Percentiles rank a stretch among this genome's conserved stretches.
Evolutionary conservation across 1,139 yeast genomes (phyloP).

Genomic region (Taphrina betulina): DNA sequence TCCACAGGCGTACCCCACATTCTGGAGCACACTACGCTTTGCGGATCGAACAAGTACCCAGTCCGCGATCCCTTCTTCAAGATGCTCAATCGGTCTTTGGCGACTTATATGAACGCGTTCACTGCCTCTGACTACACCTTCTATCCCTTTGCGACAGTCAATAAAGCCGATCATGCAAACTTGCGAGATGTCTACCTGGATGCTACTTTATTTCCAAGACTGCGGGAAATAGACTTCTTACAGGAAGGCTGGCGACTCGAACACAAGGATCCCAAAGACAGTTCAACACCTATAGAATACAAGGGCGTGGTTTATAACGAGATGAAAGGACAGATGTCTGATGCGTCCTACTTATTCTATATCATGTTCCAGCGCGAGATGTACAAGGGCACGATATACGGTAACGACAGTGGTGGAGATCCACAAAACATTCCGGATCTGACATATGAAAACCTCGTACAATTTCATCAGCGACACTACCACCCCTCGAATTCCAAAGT

Average conservation of each 20-base stretch:
- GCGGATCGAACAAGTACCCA: slow-evolving; percentile 88
- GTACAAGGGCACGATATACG: slow-evolving; percentile 58
- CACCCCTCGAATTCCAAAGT: slow-evolving; percentile 90
- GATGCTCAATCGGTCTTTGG: slow-evolving; percentile 82
- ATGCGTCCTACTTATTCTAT: slow-evolving; percentile 80
- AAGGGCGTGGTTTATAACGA: slow-evolving; percentile 98
- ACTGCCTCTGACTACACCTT: slow-evolving; percentile 89
- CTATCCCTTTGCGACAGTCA: slow-evolving; percentile 95
- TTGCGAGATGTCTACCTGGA: slow-evolving; percentile 86
- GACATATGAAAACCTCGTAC: slow-evolving; percentile 68
- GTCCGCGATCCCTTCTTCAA: slow-evolving; percentile 97
- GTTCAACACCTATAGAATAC: slow-evolving; percentile 60
- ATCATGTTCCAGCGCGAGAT: slow-evolving; percentile 67
- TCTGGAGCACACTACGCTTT: slow-evolving; percentile 82
- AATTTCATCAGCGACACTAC: slow-evolving; percentile 70
- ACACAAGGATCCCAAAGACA: slow-evolving; percentile 60
- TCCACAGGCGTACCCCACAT: slow-evolving; percentile 95
- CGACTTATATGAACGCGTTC: slow-evolving; percentile 98
- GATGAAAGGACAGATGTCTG: slow-evolving; percentile 95
- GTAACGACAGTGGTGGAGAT: slow-evolving; percentile 93
- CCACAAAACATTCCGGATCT: slow-evolving; percentile 76
- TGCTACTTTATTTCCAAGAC: slow-evolving; percentile 77
- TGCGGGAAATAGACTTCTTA: slow-evolving; percentile 74
- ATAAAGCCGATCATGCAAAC: slow-evolving; percentile 73
- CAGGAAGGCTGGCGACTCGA: slow-evolving; percentile 99